A percentile compares a stretch with the other conserved stretches of the same genome.
phyloP scores from a whole-genome alignment of 805 yeast species.

The Myxozyma mucilagina region DNA sequence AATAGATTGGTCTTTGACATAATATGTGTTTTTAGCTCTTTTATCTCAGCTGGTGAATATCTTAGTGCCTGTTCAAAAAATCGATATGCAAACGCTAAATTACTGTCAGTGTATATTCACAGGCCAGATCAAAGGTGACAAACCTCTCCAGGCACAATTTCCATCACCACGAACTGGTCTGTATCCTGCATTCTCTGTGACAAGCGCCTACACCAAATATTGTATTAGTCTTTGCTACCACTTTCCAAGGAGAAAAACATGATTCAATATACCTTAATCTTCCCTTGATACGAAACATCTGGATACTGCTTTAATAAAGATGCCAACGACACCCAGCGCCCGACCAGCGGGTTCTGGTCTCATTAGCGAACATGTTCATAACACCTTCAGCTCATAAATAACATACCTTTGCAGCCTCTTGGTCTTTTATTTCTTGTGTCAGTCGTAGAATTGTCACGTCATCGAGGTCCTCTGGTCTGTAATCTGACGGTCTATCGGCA shows the following conservation, averaged over 20 bases:
- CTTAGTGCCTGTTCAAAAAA: constrained; percentile 21
- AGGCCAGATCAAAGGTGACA: neutral
- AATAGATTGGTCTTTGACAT: constrained; percentile 15
- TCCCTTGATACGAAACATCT: constrained; percentile 23
- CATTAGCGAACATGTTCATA: neutral
- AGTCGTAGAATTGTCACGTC: constrained; percentile 30
- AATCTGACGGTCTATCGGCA: neutral
- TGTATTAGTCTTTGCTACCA: neutral
- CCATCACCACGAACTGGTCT: constrained; percentile 35
- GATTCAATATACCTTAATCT: constrained; percentile 18
- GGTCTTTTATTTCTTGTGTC: constrained; percentile 32
- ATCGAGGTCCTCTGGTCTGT: constrained; percentile 28
- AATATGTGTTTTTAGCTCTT: neutral
- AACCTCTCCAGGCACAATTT: constrained; percentile 35
- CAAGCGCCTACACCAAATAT: constrained; percentile 12
- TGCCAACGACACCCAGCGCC: constrained; percentile 18
- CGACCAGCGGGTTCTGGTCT: constrained; percentile 27
- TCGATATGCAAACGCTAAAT: constrained; percentile 28
- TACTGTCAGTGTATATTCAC: neutral
- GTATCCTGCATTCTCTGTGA: constrained; percentile 18
- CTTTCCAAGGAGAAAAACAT: neutral
- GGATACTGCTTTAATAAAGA: constrained; percentile 24
- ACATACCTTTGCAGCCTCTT: constrained; percentile 28
- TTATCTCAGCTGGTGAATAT: constrained; percentile 12
- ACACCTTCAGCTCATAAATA: neutral